Percentiles rank a stretch among this genome's conserved stretches.
phyloP scores from a whole-genome alignment of 257 asterid species.

The Lycium barbarum region DNA sequence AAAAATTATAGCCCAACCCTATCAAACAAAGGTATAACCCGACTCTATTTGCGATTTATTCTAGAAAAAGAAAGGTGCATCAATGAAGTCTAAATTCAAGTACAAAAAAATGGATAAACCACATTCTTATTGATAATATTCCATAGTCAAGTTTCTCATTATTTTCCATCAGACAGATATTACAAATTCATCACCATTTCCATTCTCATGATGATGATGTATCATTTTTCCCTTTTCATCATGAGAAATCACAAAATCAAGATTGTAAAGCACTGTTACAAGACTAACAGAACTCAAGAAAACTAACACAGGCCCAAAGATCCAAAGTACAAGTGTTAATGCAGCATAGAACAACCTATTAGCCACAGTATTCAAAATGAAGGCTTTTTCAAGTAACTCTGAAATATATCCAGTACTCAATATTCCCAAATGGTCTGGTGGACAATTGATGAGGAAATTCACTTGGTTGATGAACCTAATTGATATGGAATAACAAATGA shows the following conservation, averaged over 20 bases:
- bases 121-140: not conserved
- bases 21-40: too few species aligned
- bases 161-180: not conserved
- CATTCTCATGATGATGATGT: constrained; percentile 23
- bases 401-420: constrained; percentile 68
- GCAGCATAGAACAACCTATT: constrained; percentile 84
- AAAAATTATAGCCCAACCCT: too few species aligned
- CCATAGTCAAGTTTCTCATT: not conserved
- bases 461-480: constrained; percentile 85
- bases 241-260: constrained; percentile 58
- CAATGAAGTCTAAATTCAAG: not conserved
- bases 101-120: not conserved
- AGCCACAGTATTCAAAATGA: constrained; percentile 68
- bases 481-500: constrained; percentile 81
- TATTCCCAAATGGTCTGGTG: constrained; percentile 48
- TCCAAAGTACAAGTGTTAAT: constrained; percentile 82
- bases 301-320: constrained; percentile 89
- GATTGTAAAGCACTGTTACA: constrained; percentile 81
- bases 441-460: constrained; percentile 82
- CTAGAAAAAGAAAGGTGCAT: too few species aligned
- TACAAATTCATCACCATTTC: constrained; percentile 17
- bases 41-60: too few species aligned
- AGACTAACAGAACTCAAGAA: constrained; percentile 63
- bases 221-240: constrained; percentile 40
- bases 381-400: constrained; percentile 69